Conservation (phyloP, 2,329 filamentous ascomycete species). For the Colletotrichum nymphaeae region DNA sequence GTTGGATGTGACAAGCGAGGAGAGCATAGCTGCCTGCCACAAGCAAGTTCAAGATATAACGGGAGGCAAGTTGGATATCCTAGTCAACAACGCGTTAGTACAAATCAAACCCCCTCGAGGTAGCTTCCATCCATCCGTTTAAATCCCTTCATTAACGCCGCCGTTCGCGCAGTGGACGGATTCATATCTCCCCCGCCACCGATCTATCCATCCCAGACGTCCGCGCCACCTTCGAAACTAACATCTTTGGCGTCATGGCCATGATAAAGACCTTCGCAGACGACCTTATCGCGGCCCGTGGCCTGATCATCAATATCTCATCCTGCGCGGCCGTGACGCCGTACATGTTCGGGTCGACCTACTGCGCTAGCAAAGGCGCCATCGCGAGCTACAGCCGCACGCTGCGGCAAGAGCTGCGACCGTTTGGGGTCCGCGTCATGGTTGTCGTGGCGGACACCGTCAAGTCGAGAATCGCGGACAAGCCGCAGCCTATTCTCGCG, state of each 20-base stretch:
- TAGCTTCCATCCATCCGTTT: neutral
- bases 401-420: constrained; percentile 62
- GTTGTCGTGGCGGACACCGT: constrained; percentile 66
- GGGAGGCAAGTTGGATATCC: constrained; percentile 65
- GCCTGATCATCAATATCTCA: too few relatives aligned
- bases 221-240: neutral
- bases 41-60: constrained; percentile 60
- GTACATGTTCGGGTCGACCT: constrained; percentile 64
- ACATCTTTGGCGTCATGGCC: neutral
- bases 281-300: too few relatives aligned
- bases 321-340: constrained; percentile 43
- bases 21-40: constrained; percentile 61
- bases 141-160: neutral
- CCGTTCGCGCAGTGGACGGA: neutral
- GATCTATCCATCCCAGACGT: neutral
- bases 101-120: neutral
- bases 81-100: constrained; percentile 69
- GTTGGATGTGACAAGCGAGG: constrained; percentile 63
- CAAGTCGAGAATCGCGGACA: constrained; percentile 58
- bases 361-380: constrained; percentile 66
- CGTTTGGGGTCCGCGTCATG: constrained; percentile 67
- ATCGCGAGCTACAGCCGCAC: constrained; percentile 63
- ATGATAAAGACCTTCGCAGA: too few relatives aligned
- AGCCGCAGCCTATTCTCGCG: constrained; percentile 53
- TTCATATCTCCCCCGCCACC: neutral